These are phyloP conservation scores for Taphrina flavorubra DNA, from an alignment of 1,139 yeast genomes.

Conservation along the genomic window DNA sequence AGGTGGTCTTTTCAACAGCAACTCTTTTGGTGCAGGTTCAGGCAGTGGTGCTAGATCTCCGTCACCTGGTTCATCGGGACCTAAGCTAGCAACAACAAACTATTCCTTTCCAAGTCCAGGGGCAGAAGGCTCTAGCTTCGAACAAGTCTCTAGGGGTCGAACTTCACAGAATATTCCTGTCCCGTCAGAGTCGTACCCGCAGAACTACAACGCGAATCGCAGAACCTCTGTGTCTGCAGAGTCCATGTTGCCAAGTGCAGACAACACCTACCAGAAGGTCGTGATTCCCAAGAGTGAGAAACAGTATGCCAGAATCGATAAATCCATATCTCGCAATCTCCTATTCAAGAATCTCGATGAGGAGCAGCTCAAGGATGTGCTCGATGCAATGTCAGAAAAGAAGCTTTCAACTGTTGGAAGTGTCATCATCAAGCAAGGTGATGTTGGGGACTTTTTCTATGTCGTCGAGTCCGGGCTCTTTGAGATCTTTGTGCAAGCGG, in stretches of 20 bases:
- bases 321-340: constrained; percentile 77
- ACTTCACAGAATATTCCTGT: constrained; percentile 26
- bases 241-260: constrained; percentile 47
- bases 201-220: constrained; percentile 48
- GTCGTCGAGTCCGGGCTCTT: constrained; percentile 85
- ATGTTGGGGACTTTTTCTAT: constrained; percentile 93
- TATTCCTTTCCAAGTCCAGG: constrained; percentile 37
- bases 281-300: constrained; percentile 59
- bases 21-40: background rate
- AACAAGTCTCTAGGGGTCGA: constrained; percentile 22
- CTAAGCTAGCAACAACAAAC: constrained; percentile 19
- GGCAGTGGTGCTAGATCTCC: constrained; percentile 9
- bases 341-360: constrained; percentile 77
- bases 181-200: constrained; percentile 44
- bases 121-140: constrained; percentile 27
- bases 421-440: constrained; percentile 87
- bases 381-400: constrained; percentile 80
- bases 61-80: constrained; percentile 56
- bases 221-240: constrained; percentile 52
- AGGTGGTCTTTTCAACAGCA: constrained; percentile 16
- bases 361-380: constrained; percentile 74
- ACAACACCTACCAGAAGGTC: constrained; percentile 41
- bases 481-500: constrained; percentile 64
- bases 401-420: constrained; percentile 57
- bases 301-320: constrained; percentile 71